Percentiles rank a stretch among this genome's conserved stretches.
phyloP scores from a whole-genome alignment of 108 stramenopile genomes.

The Skeletonema marinoi region DNA sequence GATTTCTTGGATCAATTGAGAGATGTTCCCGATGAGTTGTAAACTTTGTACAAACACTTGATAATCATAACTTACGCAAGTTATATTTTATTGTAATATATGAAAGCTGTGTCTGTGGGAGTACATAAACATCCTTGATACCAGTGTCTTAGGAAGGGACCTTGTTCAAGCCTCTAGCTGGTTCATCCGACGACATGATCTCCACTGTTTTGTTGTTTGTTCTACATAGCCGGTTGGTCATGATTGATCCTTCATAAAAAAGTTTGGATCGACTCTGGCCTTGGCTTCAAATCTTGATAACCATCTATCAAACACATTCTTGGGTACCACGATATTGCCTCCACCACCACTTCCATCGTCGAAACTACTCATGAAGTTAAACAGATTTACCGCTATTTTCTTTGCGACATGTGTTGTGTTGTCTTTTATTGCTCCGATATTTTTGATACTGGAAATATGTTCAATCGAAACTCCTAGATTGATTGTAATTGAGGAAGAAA shows the following conservation, averaged over 20 bases:
- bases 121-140: no score
- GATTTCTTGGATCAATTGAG: constrained; percentile 70
- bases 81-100: background rate
- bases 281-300: constrained; percentile 77
- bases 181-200: background rate
- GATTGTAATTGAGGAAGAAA: constrained; percentile 39
- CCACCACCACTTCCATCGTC: constrained; percentile 53
- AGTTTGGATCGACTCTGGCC: constrained; percentile 76
- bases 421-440: constrained; percentile 51
- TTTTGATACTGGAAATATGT: constrained; percentile 64
- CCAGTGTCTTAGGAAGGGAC: no score
- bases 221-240: background rate
- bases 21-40: constrained; percentile 73
- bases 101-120: no score
- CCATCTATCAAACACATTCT: constrained; percentile 89
- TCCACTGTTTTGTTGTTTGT: no score
- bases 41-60: constrained; percentile 2
- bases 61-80: background rate
- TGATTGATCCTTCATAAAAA: constrained; percentile 63
- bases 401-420: constrained; percentile 74
- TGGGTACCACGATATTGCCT: constrained; percentile 76
- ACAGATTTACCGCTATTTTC: constrained; percentile 84
- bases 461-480: constrained; percentile 82
- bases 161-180: no score
- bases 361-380: constrained; percentile 79